Percentiles rank a stretch among this genome's conserved stretches.
These are phyloP conservation scores for Nicotiana undulata DNA, from an alignment of 257 asterid species.

Conservation along the genomic window DNA sequence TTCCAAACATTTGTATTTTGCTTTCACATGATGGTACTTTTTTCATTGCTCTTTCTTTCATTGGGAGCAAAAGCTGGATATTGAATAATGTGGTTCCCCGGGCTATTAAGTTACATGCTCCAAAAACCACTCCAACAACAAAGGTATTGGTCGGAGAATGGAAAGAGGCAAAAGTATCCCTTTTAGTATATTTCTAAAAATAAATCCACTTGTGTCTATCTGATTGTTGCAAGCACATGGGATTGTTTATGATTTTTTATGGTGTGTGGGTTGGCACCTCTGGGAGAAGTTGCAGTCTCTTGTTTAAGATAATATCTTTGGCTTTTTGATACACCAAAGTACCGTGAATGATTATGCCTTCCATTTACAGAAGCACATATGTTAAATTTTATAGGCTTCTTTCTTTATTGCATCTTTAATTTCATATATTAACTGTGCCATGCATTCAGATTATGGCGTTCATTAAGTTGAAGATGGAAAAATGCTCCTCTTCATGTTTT, in stretches of 20 bases:
- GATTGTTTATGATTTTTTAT: neutral
- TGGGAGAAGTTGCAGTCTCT: neutral
- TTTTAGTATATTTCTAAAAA: neutral
- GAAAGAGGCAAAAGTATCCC: neutral
- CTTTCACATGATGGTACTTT: neutral
- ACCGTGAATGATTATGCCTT: neutral
- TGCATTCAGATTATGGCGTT: neutral
- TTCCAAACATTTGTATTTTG: neutral
- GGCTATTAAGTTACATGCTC: neutral
- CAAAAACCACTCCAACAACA: neutral
- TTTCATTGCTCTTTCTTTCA: neutral
- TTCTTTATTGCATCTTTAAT: neutral
- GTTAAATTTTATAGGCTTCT: neutral
- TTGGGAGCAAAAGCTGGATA: neutral
- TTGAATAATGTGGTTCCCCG: neutral
- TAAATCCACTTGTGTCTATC: neutral
- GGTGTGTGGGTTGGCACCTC: neutral
- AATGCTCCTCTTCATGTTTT: neutral
- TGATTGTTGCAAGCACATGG: neutral
- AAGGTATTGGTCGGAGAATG: neutral
- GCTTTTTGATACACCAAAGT: neutral
- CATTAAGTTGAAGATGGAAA: neutral
- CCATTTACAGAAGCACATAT: neutral
- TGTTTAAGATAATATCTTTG: neutral
- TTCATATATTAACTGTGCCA: neutral